Evolutionary conservation across 768 basidiomycete species (phyloP), one percentile per base, ranked within the genome.

Genomic region (Polyporus arcularius): DNA sequence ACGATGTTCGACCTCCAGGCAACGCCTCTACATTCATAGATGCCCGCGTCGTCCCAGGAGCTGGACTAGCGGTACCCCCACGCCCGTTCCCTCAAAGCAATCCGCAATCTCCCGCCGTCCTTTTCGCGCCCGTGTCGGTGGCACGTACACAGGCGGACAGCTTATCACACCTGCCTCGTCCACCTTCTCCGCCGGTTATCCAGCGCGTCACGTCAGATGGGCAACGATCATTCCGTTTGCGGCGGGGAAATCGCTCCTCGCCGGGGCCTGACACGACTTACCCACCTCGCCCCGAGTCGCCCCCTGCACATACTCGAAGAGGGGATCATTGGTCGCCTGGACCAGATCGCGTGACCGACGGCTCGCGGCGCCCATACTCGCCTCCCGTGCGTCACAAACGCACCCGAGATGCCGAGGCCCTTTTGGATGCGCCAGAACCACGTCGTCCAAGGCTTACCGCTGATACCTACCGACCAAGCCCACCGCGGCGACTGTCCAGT

Each of bases 311-410:
- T 6, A 7, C 35, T 11, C 35, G 11, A 35, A 11, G 42, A 28
- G 51, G 18, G 10, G 32, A 8, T n/a, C 58, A 54, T 39, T 60
- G 35, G 52, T 48, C 52, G 9, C 58, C 58, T 16, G 32, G 45
- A 9, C 52, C 43, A 2, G 52, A 18, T 32, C 58, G 53, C 50
- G 14, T 1, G 16, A 39, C 16, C 51, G 43, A 1, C 16, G 31
- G 4, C 32, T 43, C 0, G 35, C 46, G 8, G 21, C 21, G 21
- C 21, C 21, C 21, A 26, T 26, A 26, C 21, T 42, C 47, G 9
- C 52, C 58, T 11, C 61, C 49, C 2, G 55, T 42, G 12, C 32
- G 61, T 2, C 52, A 53, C 40, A 62, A 62, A 11, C 61, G 61
- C 1, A 47, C 45, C 35, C 55, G 61, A 39, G 61, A 53, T 9